Evolutionary conservation across 2,329 filamentous ascomycete species (phyloP).

Genomic region (Didymella pomorum): DNA sequence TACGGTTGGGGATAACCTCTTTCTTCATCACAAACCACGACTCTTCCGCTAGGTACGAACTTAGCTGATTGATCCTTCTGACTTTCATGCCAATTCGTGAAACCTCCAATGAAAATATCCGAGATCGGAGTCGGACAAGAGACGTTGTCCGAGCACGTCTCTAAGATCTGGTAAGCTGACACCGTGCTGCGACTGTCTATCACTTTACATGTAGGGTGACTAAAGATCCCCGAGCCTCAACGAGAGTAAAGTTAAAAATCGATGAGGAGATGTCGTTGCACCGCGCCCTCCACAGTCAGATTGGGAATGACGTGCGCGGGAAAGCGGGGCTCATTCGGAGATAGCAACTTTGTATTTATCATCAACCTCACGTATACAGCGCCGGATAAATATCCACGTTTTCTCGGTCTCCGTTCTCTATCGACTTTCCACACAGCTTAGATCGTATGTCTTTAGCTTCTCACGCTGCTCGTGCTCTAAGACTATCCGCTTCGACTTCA

Average conservation of each 20-base stretch:
- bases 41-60: too few relatives aligned
- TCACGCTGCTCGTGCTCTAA: conserved; percentile 19
- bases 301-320: conserved; percentile 22
- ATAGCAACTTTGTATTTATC: conserved; percentile 23
- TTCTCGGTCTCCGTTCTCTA: not conserved
- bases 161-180: too few relatives aligned
- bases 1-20: too few relatives aligned
- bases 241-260: not conserved
- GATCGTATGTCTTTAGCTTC: conserved; percentile 29
- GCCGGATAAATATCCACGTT: conserved; percentile 13
- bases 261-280: not conserved
- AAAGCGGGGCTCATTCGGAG: conserved; percentile 19
- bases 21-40: too few relatives aligned
- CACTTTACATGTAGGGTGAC: not conserved
- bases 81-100: too few relatives aligned
- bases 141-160: too few relatives aligned
- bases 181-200: not conserved
- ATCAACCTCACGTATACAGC: conserved; percentile 10
- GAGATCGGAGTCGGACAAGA: too few relatives aligned
- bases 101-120: too few relatives aligned
- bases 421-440: not conserved
- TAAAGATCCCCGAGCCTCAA: not conserved
- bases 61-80: too few relatives aligned
- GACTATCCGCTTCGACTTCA: conserved; percentile 19
- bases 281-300: not conserved